Percentiles rank a stretch among this genome's conserved stretches.
Conservation (phyloP, 768 basidiomycete genomes). For the Leccinum disarticulatum region DNA sequence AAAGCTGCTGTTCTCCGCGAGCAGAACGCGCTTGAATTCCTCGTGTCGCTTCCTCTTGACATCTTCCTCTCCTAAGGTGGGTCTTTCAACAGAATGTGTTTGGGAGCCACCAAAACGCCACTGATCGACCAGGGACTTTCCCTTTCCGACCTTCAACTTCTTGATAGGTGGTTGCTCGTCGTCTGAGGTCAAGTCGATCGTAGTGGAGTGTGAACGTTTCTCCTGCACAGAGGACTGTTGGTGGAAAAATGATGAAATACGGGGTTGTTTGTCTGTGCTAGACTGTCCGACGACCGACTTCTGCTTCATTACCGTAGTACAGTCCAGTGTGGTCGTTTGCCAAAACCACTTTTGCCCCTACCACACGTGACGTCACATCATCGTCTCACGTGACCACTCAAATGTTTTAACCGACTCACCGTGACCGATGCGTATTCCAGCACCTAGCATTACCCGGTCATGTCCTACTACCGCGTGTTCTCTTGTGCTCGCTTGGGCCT, state of each 20-base stretch:
- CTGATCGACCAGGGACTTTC: slow-evolving; percentile 31
- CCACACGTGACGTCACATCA: slow-evolving; percentile 24
- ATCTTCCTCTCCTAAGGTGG: slow-evolving; percentile 33
- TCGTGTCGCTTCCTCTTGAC: slow-evolving; percentile 46
- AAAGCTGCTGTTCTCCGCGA: slow-evolving; percentile 45
- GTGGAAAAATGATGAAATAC: slow-evolving; percentile 45
- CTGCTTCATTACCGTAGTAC: slow-evolving; percentile 18
- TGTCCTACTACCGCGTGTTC: slow-evolving; percentile 12
- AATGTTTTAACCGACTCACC: slow-evolving; percentile 5
- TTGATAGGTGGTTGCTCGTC: slow-evolving; percentile 30
- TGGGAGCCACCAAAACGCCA: slow-evolving; percentile 46
- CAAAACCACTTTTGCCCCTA: not conserved
- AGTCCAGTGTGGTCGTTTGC: not conserved
- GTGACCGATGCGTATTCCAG: not conserved
- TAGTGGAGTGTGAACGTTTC: slow-evolving; percentile 33
- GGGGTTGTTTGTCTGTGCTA: slow-evolving; percentile 30
- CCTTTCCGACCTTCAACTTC: slow-evolving; percentile 25
- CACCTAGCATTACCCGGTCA: not conserved
- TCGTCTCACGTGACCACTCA: slow-evolving; percentile 24
- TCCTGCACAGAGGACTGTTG: slow-evolving; percentile 18
- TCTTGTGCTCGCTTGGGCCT: slow-evolving; percentile 6
- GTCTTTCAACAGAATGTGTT: not conserved
- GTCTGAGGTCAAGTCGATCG: slow-evolving; percentile 57
- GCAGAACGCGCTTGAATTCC: slow-evolving; percentile 53
- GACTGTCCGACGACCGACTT: slow-evolving; percentile 4